Evolutionary conservation across 148 eudicot genomes (phyloP), one percentile per base, ranked within the genome.

Genomic region (Selenicereus undatus): DNA sequence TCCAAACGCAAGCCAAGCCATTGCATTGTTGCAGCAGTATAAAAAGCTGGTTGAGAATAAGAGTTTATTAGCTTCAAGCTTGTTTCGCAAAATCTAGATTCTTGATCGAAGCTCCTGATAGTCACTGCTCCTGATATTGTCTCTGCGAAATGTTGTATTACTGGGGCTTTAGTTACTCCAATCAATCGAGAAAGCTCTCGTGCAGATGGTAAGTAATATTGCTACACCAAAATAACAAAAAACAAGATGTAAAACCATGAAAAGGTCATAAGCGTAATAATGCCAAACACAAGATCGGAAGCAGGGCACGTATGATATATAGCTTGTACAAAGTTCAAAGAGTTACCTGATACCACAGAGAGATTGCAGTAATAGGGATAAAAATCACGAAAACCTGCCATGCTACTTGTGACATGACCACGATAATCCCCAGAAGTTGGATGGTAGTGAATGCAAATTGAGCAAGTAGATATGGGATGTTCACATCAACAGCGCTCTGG

Each of bases 321-420:
- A 12, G n/a, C 27, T 20, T 22, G 62, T 43, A 35, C 14, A 9
- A 14, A 75, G 74, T 62, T 81, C 74, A 65, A 52, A 45, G 32
- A 43, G 0, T 85, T 86, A 92, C 95, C 93, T 89, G 90, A 79
- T 89, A 88, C 89, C 88, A 89, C 4, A 92, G 78, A 79, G 86
- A 92, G 74, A 90, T 68, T 78, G 86, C 89, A 79, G 83, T 52
- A 11, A 89, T 80, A 1, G 96, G 92, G 79, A 92, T 87, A 74
- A 90, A 92, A 62, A 90, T 73, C 32, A 87, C 82, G 74, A 92
- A 92, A 79, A 92, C 90, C 79, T 89, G 93, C 96, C 96, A 92
- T 20, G 93, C 91, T 3, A 86, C 88, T 81, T 82, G 93, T 22
- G 93, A 90, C 93, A 92, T 90, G 51, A 92, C 88, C n/a, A 76